These are phyloP conservation scores for Rhizodiscina lignyota DNA, from an alignment of 495 filamentous ascomycete species.

Conservation along the genomic window DNA sequence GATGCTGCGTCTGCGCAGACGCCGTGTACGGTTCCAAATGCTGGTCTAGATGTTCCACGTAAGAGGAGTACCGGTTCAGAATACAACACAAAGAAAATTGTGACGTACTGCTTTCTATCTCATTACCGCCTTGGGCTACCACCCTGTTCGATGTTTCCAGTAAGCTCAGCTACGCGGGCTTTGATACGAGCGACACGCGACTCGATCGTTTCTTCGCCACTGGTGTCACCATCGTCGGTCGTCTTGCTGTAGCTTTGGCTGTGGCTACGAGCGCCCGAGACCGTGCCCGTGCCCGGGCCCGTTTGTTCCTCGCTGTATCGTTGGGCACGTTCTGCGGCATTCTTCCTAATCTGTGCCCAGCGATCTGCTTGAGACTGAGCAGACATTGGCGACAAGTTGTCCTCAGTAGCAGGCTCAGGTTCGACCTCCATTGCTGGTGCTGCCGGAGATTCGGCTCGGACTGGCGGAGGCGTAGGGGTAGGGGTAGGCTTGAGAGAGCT, in stretches of 20 bases:
- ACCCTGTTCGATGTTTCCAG: slow-evolving; percentile 57
- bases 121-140: no score
- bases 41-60: no score
- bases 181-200: slow-evolving; percentile 94
- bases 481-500: not conserved
- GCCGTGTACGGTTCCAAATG: no score
- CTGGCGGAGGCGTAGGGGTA: slow-evolving; percentile 5
- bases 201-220: slow-evolving; percentile 95
- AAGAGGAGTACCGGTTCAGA: no score
- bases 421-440: not conserved
- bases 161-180: slow-evolving; percentile 86
- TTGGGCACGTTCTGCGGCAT: slow-evolving; percentile 62
- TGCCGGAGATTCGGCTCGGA: slow-evolving; percentile 2
- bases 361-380: not conserved
- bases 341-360: slow-evolving; percentile 92
- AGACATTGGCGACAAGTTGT: not conserved
- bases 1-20: no score
- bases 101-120: no score
- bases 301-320: slow-evolving; percentile 44
- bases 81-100: no score
- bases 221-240: slow-evolving; percentile 70
- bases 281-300: no score
- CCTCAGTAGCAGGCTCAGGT: not conserved
- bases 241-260: slow-evolving; percentile 33
- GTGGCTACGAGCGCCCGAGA: slow-evolving; percentile 30